Conservation (phyloP, 768 basidiomycete genomes). For the Phylloporus rhodoxanthus region DNA sequence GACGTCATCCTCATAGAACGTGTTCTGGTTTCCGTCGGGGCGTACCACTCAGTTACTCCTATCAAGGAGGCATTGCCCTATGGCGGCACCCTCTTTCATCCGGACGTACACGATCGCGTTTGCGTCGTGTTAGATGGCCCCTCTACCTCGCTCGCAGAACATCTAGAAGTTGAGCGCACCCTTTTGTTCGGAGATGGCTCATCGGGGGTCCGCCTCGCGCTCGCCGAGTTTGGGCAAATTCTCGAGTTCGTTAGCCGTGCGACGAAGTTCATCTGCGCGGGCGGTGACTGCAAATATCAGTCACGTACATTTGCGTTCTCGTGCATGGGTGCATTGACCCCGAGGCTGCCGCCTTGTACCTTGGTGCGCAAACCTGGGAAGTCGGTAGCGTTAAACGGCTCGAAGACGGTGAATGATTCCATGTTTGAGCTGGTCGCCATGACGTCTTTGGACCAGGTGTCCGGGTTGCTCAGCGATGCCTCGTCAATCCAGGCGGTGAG, state of each 20-base stretch:
- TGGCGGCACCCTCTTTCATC: conserved; percentile 6
- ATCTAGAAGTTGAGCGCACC: conserved; percentile 12
- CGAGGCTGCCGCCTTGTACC: conserved; percentile 2
- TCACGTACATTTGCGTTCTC: conserved; percentile 13
- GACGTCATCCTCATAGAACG: conserved; percentile 13
- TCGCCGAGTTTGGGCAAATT: conserved; percentile 4
- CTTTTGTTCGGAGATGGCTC: background rate
- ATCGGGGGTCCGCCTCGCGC: background rate
- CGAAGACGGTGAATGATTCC: background rate
- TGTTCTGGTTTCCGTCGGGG: conserved; percentile 9
- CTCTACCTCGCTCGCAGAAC: background rate
- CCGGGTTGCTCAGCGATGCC: background rate
- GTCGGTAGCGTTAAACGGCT: background rate
- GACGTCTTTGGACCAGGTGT: background rate
- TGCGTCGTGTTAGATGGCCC: background rate
- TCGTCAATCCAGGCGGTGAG: background rate
- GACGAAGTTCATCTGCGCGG: conserved; percentile 3
- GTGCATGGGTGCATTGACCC: conserved; percentile 7
- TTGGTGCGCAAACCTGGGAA: background rate
- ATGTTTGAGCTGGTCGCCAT: background rate
- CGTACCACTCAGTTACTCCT: conserved; percentile 3
- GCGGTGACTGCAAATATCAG: conserved; percentile 12
- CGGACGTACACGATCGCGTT: conserved; percentile 10
- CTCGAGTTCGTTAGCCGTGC: conserved; percentile 9
- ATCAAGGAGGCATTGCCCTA: background rate